phyloP scores from a whole-genome alignment of 2,329 filamentous ascomycete genomes.

The Diaporthe aspalathi region DNA sequence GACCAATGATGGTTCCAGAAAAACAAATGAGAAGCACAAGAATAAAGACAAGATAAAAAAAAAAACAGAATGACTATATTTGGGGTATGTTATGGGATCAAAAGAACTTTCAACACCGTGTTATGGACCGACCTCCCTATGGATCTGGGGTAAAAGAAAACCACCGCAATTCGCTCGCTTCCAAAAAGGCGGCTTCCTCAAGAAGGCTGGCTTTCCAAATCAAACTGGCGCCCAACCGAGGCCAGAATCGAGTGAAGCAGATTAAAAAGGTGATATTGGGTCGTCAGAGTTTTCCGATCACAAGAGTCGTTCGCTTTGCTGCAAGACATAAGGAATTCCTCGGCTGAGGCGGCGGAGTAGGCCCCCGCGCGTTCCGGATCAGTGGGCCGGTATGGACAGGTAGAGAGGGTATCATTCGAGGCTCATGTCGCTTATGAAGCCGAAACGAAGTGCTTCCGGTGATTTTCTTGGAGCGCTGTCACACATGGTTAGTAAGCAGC shows the following conservation, averaged over 20 bases:
- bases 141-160: conserved; percentile 6
- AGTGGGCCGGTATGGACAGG: conserved; percentile 8
- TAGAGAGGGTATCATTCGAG: conserved; percentile 5
- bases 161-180: conserved; percentile 22
- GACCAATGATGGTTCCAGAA: conserved; percentile 4
- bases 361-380: conserved; percentile 14
- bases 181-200: conserved; percentile 28
- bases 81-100: conserved; percentile 25
- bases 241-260: conserved; percentile 21
- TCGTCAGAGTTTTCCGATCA: conserved; percentile 35
- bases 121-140: conserved; percentile 25
- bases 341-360: conserved; percentile 27
- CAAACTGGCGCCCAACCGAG: conserved; percentile 22
- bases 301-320: conserved; percentile 34
- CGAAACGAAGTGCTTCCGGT: conserved; percentile 50
- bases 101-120: conserved; percentile 16
- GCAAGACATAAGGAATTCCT: conserved; percentile 38
- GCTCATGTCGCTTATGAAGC: conserved; percentile 45
- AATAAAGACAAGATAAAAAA: conserved; percentile 8
- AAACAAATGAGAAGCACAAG: conserved; percentile 36
- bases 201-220: conserved; percentile 33
- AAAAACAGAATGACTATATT: conserved; percentile 25
- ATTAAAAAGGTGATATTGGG: conserved; percentile 37
- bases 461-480: conserved; percentile 57
- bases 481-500: conserved; percentile 44